Conservation (phyloP, 768 basidiomycete species). For the Suillus fuscotomentosus region DNA sequence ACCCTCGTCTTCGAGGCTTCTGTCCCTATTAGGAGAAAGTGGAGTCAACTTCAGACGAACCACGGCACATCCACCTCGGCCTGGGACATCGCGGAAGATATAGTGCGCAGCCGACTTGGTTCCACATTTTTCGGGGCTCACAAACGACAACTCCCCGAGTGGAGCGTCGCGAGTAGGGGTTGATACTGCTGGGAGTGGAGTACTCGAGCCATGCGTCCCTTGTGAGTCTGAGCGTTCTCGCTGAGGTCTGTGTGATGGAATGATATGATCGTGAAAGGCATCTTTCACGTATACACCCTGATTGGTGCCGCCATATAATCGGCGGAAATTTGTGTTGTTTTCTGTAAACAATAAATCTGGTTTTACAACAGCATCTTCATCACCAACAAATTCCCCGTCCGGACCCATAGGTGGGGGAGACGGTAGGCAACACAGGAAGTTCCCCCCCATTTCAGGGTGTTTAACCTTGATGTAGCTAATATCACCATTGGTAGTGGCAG, state of each 20-base stretch:
- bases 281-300: conserved; percentile 86
- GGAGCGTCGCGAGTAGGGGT: neutral
- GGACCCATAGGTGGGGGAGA: conserved; percentile 89
- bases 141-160: conserved; percentile 39
- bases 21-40: conserved; percentile 66
- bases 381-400: conserved; percentile 57
- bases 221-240: conserved; percentile 19
- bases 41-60: conserved; percentile 93
- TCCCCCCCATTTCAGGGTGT: conserved; percentile 74
- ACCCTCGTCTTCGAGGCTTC: conserved; percentile 83
- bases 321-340: conserved; percentile 93
- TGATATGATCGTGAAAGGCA: conserved; percentile 97
- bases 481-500: conserved; percentile 46
- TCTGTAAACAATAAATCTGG: conserved; percentile 94
- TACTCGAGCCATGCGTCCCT: neutral
- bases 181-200: conserved; percentile 1
- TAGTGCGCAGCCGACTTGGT: conserved; percentile 97
- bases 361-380: conserved; percentile 58
- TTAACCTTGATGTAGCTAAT: conserved; percentile 65
- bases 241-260: conserved; percentile 72
- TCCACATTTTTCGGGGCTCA: conserved; percentile 84
- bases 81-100: conserved; percentile 81
- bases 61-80: conserved; percentile 90
- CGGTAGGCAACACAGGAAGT: conserved; percentile 84
- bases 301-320: conserved; percentile 90